Conservation (phyloP, 78 protist species). For the Ministeria vibrans region DNA sequence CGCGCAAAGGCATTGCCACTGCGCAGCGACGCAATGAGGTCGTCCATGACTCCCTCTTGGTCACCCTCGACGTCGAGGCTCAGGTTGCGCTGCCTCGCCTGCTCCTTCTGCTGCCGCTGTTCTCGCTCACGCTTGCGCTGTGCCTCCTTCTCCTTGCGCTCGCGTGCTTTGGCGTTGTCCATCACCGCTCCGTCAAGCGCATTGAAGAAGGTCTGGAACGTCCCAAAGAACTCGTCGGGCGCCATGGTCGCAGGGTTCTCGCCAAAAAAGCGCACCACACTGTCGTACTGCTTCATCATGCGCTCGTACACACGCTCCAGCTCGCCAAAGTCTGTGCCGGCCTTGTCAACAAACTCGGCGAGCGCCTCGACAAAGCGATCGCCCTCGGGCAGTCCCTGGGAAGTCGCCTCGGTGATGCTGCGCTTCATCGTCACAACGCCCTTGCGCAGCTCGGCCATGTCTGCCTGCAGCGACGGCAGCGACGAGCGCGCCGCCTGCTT, state of each 20-base stretch:
- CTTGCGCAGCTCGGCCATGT: neutral
- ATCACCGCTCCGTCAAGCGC: neutral
- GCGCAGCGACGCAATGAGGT: conserved; percentile 15
- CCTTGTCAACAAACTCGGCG: neutral
- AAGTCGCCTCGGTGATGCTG: too few relatives aligned
- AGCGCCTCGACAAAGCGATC: neutral
- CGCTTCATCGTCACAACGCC: neutral
- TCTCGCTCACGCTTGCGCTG: neutral
- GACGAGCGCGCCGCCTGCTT: neutral
- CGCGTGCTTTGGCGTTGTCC: neutral
- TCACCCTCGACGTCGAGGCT: neutral
- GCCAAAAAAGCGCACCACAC: neutral
- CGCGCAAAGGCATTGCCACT: conserved; percentile 7
- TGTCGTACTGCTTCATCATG: neutral
- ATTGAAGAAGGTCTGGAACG: neutral
- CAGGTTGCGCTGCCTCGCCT: neutral
- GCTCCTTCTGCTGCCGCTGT: neutral
- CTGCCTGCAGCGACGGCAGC: neutral
- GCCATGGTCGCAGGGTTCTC: conserved; percentile 8
- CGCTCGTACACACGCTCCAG: neutral
- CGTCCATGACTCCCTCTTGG: conserved; percentile 22
- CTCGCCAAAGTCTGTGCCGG: neutral
- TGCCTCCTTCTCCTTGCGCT: neutral
- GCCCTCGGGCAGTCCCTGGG: neutral
- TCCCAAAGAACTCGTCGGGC: conserved; percentile 19